A percentile compares a stretch with the other conserved stretches of the same genome.
Evolutionary conservation across 139 green algal species (phyloP).

Genomic region (Chlamydomonas incerta): DNA sequence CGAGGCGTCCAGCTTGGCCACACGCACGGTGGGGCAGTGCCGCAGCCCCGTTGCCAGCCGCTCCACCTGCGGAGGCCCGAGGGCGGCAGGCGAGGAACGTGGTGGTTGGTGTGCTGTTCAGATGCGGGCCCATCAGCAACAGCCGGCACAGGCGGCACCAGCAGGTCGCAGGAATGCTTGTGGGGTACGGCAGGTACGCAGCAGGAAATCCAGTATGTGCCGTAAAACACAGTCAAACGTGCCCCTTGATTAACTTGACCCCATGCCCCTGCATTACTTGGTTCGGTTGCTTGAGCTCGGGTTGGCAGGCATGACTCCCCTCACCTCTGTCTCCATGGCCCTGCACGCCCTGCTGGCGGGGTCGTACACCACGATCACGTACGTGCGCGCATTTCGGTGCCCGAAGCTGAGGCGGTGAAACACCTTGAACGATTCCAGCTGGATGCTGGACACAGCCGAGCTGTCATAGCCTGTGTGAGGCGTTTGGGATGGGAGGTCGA

Average conservation of each 20-base stretch:
- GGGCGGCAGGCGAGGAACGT: neutral
- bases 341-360: slow-evolving; percentile 13
- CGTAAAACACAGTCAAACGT: too few relatives aligned
- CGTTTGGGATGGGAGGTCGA: neutral
- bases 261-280: too few relatives aligned
- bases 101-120: too few relatives aligned
- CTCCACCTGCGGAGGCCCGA: slow-evolving; percentile 33
- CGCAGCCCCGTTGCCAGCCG: slow-evolving; percentile 25
- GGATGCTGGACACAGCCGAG: slow-evolving; percentile 15
- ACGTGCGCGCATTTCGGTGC: slow-evolving; percentile 35
- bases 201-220: too few relatives aligned
- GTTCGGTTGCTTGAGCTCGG: too few relatives aligned
- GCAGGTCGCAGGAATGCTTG: too few relatives aligned
- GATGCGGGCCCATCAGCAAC: too few relatives aligned
- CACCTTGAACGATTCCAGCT: slow-evolving; percentile 31
- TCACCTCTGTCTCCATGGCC: slow-evolving; percentile 37
- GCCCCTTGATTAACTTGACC: too few relatives aligned
- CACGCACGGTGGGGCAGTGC: neutral
- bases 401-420: slow-evolving; percentile 39
- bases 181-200: too few relatives aligned
- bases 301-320: too few relatives aligned
- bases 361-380: slow-evolving; percentile 46
- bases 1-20: slow-evolving; percentile 12
- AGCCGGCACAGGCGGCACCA: too few relatives aligned
- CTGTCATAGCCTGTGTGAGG: slow-evolving; percentile 15